Base-by-base conservation (phyloP, 2,329 filamentous ascomycete species). In the Neopestalotiopsis sp. region DNA sequence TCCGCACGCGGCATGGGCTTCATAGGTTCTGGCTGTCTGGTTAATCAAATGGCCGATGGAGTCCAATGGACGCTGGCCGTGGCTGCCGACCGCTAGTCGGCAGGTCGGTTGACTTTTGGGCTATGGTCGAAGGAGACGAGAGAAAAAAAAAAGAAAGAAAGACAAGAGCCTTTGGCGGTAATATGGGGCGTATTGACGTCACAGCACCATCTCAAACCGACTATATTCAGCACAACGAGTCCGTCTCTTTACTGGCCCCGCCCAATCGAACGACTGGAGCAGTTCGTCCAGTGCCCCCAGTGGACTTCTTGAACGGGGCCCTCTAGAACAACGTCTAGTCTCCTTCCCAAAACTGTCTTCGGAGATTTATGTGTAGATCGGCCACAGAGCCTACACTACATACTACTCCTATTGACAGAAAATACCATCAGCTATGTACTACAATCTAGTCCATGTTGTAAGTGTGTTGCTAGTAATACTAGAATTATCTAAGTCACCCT, bases 171-270 rank as follows among this genome's bases (percentile, higher is more conserved):
- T 59, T 40, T 17, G 59, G 59, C 32, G 17, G n/a, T 40, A 30
- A 14, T 20, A 62, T 62, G 59, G 59, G 14, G 30, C 30, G 17
- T 42, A 24, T 34, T 62, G 59, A 62, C 59, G 59, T 62, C 59
- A 62, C 32, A 62, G 30, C 24, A 34, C 59, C n/a, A 40, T 62
- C 59, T 34, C 14, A 38, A 40, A 20, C 7, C 30, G 34, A 52
- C 45, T 52, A 52, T 52, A 52, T 52, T 52, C 45, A 52, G 42
- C 14, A 49, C 42, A 52, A 20, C 9, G 45, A 17, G 17, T 52
- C 45, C 45, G 45, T 49, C 42, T 49, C 42, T 45, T 14, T 45
- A 17, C 13, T 9, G 17, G 14, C 6, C 45, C 45, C 45, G 14
- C 14, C 45, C n/a, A n/a, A 52, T 52, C 45, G 45, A 52, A 52